These are phyloP conservation scores for Populus hybrid DNA, from an alignment of 441 rosid species.

Conservation along the genomic window DNA sequence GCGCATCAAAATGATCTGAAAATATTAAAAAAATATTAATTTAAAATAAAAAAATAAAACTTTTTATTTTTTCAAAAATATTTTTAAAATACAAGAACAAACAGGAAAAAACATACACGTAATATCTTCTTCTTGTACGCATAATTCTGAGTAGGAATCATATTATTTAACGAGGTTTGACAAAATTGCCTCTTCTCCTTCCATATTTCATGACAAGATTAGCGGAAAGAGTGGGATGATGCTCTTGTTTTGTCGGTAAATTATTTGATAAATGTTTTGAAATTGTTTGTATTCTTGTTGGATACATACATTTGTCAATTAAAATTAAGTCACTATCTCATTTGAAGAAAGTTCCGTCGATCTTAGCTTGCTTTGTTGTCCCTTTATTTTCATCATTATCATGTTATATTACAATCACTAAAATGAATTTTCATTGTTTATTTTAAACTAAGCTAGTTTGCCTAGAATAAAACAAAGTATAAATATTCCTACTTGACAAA, in stretches of 20 bases:
- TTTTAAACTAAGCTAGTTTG: too few relatives aligned
- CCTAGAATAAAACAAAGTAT: neutral
- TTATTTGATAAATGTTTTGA: conserved; percentile 2
- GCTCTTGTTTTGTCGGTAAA: conserved; percentile 24
- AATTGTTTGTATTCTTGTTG: neutral
- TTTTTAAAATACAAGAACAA: too few relatives aligned
- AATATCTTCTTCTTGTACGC: too few relatives aligned
- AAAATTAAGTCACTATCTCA: neutral
- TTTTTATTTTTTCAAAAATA: too few relatives aligned
- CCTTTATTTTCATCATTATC: neutral
- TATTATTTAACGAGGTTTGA: conserved; percentile 5
- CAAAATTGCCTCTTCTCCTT: neutral
- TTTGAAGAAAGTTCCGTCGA: neutral
- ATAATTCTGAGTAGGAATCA: neutral
- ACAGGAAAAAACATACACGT: too few relatives aligned
- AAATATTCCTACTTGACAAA: neutral
- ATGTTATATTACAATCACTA: too few relatives aligned
- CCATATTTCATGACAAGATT: conserved; percentile 16
- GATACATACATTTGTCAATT: neutral
- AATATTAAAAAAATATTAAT: too few relatives aligned
- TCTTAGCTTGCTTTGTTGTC: neutral
- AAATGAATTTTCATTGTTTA: neutral
- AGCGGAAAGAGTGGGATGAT: conserved; percentile 14
- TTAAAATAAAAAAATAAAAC: too few relatives aligned
- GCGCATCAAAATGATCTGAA: too few relatives aligned